Base-by-base conservation (phyloP, 73 alveolate genomes). In the Blepharisma stoltei region DNA sequence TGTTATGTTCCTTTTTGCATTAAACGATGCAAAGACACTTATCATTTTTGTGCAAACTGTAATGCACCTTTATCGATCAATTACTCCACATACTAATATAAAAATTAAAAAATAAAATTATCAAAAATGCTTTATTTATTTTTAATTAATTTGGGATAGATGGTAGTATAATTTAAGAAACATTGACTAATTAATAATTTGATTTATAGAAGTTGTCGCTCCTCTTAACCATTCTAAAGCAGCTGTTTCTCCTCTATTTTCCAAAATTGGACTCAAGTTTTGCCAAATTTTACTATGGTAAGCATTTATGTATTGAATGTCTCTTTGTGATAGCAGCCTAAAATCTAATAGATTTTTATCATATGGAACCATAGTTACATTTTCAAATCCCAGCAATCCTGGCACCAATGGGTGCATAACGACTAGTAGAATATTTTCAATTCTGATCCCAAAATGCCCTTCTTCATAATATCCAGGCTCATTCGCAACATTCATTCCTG, bases 391-490 rank as follows among this genome's bases (percentile, higher is more conserved):
- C 88, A 87, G 27, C 79, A 70, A 5, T 78, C 85, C 46, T 70
- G 44, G 48, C 66, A 76, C n/a, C 41, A 32, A 3, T 32, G 85
- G 77, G 37, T 67, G 82, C 82, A 90, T 32, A 1, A 86, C 90
- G 66, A 88, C 93, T 67, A 92, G 76, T 50, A 94, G 88, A 47
- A 83, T 83, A 78, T 94, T 93, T 73, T 94, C 99, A 55, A 94
- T 94, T 81, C 99, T 94, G 55, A 94, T 94, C 0, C 99, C 99
- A 84, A 88, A 92, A 47, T 78, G 81, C 7, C 97, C 97, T 55
- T 93, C 96, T 55, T 94, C 83, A 83, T 94, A 94, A 83, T 83
- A 94, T 20, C 99, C 99, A 46, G 99, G 99, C 71, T 94, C 95
- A 83, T 73, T 82, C 54, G 83, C 70, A 6, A 81, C 70, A 23